These are phyloP conservation scores for Debaryomyces nepalensis DNA, from an alignment of 1,139 yeast genomes.

Conservation along the genomic window DNA sequence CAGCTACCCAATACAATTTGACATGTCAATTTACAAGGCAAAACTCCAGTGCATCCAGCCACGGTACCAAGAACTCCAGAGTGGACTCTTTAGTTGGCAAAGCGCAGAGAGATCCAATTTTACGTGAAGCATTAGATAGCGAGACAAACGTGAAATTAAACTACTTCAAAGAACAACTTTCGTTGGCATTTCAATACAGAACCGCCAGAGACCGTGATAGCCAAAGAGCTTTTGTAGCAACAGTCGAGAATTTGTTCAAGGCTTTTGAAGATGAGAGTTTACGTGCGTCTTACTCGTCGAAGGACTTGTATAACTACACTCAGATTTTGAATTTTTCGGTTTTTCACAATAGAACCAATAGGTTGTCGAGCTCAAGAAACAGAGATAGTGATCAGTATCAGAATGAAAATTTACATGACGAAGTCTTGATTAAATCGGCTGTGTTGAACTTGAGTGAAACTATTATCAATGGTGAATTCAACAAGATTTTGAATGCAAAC, in stretches of 20 bases:
- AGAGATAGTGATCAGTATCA: constrained; percentile 46
- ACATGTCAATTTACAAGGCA: constrained; percentile 21
- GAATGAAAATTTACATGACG: constrained; percentile 32
- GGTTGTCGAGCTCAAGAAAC: constrained; percentile 39
- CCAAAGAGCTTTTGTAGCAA: constrained; percentile 26
- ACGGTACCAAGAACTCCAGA: constrained; percentile 16
- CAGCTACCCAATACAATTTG: constrained; percentile 15
- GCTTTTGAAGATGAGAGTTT: constrained; percentile 36
- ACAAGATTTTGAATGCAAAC: constrained; percentile 26
- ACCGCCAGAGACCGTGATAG: constrained; percentile 22
- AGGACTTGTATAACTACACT: constrained; percentile 34
- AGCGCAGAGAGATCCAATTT: constrained; percentile 30
- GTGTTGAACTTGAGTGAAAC: constrained; percentile 39
- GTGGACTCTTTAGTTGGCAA: constrained; percentile 23
- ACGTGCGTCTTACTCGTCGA: constrained; percentile 27
- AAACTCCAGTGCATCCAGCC: constrained; percentile 22
- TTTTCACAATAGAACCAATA: constrained; percentile 34
- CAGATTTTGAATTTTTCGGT: constrained; percentile 34
- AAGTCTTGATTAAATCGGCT: constrained; percentile 37
- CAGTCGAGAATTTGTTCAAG: constrained; percentile 27
- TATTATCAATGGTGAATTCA: constrained; percentile 38
- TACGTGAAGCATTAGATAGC: constrained; percentile 25
- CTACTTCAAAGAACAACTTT: constrained; percentile 35
- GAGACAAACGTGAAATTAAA: constrained; percentile 29
- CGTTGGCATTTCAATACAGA: constrained; percentile 26